These are phyloP conservation scores for Aspergillus sp. DNA, from an alignment of 2,329 filamentous ascomycete species.

Conservation along the genomic window DNA sequence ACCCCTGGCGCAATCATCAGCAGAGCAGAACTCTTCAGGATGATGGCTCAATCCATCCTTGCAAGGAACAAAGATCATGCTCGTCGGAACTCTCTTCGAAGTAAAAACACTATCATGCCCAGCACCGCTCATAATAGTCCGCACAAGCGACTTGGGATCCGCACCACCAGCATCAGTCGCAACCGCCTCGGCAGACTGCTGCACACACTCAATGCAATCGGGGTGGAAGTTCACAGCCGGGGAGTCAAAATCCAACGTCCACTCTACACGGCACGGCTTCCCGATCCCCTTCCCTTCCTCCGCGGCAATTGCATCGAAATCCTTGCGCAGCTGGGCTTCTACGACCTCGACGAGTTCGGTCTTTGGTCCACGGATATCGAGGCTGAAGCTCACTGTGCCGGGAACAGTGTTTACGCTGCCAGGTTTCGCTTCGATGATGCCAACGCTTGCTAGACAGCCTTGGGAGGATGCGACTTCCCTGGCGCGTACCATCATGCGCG, in stretches of 20 bases:
- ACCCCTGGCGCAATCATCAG: slow-evolving; percentile 59
- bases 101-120: slow-evolving; percentile 66
- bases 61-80: slow-evolving; percentile 68
- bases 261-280: slow-evolving; percentile 56
- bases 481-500: slow-evolving; percentile 66
- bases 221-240: slow-evolving; percentile 65
- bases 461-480: slow-evolving; percentile 62
- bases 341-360: slow-evolving; percentile 59
- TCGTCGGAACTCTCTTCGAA: slow-evolving; percentile 59
- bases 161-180: slow-evolving; percentile 50
- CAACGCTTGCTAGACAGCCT: slow-evolving; percentile 66
- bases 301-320: slow-evolving; percentile 61
- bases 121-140: slow-evolving; percentile 62
- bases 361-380: slow-evolving; percentile 64
- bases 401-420: slow-evolving; percentile 75
- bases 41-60: slow-evolving; percentile 64
- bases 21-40: slow-evolving; percentile 61
- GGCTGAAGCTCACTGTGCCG: slow-evolving; percentile 64
- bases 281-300: slow-evolving; percentile 55
- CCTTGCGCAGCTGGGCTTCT: slow-evolving; percentile 55
- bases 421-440: slow-evolving; percentile 65
- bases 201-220: slow-evolving; percentile 66
- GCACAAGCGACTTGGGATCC: slow-evolving; percentile 44
- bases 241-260: slow-evolving; percentile 61
- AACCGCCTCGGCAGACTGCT: slow-evolving; percentile 57